A percentile compares a stretch with the other conserved stretches of the same genome.
phyloP scores from a whole-genome alignment of 768 basidiomycete genomes.

The Leccinum variicolor region DNA sequence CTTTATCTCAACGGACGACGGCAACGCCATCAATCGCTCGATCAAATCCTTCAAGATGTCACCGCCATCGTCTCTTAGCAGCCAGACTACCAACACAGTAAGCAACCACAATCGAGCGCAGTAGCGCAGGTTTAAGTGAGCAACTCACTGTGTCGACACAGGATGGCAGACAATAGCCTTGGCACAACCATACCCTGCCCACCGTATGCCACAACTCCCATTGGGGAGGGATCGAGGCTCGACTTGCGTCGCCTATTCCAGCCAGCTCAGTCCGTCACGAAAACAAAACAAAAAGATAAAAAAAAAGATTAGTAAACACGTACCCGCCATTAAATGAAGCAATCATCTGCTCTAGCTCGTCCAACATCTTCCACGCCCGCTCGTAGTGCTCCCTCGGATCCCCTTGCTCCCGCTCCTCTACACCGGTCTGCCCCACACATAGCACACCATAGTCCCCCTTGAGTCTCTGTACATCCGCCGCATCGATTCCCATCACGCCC shows the following conservation, averaged over 20 bases:
- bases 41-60: slow-evolving; percentile 53
- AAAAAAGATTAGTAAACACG: slow-evolving; percentile 9
- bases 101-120: slow-evolving; percentile 3
- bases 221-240: slow-evolving; percentile 32
- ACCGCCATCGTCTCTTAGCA: slow-evolving; percentile 54
- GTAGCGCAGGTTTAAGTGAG: background rate
- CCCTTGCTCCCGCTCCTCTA: slow-evolving; percentile 29
- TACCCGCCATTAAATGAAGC: slow-evolving; percentile 52
- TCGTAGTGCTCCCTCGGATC: slow-evolving; percentile 55
- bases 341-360: slow-evolving; percentile 58
- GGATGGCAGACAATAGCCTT: slow-evolving; percentile 53
- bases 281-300: background rate
- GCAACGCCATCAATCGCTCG: slow-evolving; percentile 53
- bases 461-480: slow-evolving; percentile 55
- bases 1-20: slow-evolving; percentile 55
- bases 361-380: slow-evolving; percentile 54
- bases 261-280: background rate
- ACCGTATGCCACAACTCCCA: slow-evolving; percentile 17
- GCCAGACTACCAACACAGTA: slow-evolving; percentile 49
- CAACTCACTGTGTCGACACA: slow-evolving; percentile 65
- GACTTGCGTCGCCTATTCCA: slow-evolving; percentile 43
- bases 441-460: slow-evolving; percentile 46
- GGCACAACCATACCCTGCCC: slow-evolving; percentile 55
- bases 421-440: slow-evolving; percentile 28
- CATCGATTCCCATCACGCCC: slow-evolving; percentile 51